phyloP scores from a whole-genome alignment of 1,284 basidiomycete genomes.

The Laetiporus sulphureus region DNA sequence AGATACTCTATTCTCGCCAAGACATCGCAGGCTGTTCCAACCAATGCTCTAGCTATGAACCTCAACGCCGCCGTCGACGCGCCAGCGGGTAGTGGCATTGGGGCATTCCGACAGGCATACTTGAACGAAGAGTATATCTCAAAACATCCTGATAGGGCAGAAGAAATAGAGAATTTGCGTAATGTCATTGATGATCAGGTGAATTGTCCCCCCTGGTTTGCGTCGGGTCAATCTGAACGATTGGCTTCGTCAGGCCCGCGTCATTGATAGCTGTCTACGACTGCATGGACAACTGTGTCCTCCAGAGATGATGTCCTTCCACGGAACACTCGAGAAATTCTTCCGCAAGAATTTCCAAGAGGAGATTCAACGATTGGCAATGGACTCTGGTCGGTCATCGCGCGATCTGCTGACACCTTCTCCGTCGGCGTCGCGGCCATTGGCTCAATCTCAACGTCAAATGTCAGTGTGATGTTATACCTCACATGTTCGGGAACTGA shows the following conservation, averaged over 20 bases:
- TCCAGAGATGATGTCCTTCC: slow-evolving; percentile 85
- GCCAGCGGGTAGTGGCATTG: slow-evolving; percentile 70
- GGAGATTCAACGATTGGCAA: slow-evolving; percentile 69
- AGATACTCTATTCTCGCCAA: slow-evolving; percentile 76
- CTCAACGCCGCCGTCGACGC: slow-evolving; percentile 87
- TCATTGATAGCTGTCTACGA: slow-evolving; percentile 79
- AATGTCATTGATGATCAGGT: slow-evolving; percentile 81
- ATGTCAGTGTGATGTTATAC: background rate
- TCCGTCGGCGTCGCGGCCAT: slow-evolving; percentile 8
- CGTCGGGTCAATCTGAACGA: background rate
- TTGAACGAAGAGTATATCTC: slow-evolving; percentile 65
- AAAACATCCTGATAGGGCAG: slow-evolving; percentile 65
- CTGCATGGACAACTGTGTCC: slow-evolving; percentile 82
- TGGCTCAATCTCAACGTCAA: slow-evolving; percentile 3
- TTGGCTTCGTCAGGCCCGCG: slow-evolving; percentile 46
- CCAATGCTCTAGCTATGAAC: slow-evolving; percentile 83
- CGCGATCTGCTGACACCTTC: slow-evolving; percentile 10
- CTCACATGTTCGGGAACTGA: background rate
- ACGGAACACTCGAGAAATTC: slow-evolving; percentile 83
- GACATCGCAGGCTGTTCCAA: slow-evolving; percentile 66
- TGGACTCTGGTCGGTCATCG: slow-evolving; percentile 30
- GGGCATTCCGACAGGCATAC: slow-evolving; percentile 75
- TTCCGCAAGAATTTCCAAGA: slow-evolving; percentile 88
- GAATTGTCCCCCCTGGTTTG: slow-evolving; percentile 12
- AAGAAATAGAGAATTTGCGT: slow-evolving; percentile 66